phyloP scores from a whole-genome alignment of 176 grass and related monocot species.

The Areca catechu region DNA sequence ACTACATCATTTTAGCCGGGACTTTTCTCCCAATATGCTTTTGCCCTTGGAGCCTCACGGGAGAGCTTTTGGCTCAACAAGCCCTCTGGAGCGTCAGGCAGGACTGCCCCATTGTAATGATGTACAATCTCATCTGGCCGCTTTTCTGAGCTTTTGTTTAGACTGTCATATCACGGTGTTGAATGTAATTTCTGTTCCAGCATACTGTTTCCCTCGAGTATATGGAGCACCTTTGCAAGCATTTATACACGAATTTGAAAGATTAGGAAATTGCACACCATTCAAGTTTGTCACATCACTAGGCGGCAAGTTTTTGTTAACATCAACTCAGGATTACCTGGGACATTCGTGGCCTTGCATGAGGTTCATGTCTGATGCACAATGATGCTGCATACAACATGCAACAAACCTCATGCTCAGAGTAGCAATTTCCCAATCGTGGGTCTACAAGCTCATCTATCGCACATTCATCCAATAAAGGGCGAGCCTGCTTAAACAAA shows the following conservation, averaged over 20 bases:
- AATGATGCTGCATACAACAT: constrained; percentile 89
- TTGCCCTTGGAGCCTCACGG: constrained; percentile 40
- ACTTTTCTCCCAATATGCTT: constrained; percentile 42
- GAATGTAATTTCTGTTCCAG: constrained; percentile 48
- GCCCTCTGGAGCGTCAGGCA: constrained; percentile 30
- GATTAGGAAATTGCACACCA: no score
- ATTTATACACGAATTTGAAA: no score
- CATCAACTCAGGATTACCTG: constrained; percentile 21
- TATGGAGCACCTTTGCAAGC: constrained; percentile 58
- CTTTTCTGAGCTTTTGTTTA: constrained; percentile 49
- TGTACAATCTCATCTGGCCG: constrained; percentile 31
- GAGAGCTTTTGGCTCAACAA: constrained; percentile 32
- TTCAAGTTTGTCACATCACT: no score
- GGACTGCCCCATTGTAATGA: constrained; percentile 26
- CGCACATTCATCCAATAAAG: constrained; percentile 49
- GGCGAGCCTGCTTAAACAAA: constrained; percentile 39
- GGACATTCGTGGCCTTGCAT: constrained; percentile 92
- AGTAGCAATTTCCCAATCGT: constrained; percentile 44
- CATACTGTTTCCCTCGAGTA: constrained; percentile 73
- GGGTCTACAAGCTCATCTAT: constrained; percentile 72
- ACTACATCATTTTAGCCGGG: no score
- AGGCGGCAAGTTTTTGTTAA: background rate
- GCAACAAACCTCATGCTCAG: constrained; percentile 56
- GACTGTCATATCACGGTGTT: constrained; percentile 42
- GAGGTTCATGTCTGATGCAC: constrained; percentile 77